These are phyloP conservation scores for Lotmaria passim DNA, from an alignment of 208 protist genomes.

Conservation along the genomic window DNA sequence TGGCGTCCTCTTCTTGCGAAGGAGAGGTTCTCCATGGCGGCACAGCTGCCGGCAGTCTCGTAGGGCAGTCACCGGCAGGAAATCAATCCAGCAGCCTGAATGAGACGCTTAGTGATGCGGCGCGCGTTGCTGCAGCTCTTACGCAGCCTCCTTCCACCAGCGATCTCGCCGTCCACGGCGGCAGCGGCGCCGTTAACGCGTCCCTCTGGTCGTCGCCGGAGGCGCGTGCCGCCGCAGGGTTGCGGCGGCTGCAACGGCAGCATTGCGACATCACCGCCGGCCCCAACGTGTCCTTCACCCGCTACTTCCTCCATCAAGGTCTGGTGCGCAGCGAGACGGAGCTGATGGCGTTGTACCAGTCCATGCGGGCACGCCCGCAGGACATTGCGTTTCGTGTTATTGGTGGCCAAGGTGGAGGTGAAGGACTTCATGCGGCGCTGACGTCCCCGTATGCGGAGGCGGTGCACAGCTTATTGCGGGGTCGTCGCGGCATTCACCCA, in stretches of 20 bases:
- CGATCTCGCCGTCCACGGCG: conserved; percentile 17
- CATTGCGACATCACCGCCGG: conserved; percentile 44
- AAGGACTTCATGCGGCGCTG: too few relatives aligned
- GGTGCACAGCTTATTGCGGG: conserved; percentile 37
- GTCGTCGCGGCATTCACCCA: conserved; percentile 44
- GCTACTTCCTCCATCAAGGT: conserved; percentile 80
- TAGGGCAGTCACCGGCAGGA: too few relatives aligned
- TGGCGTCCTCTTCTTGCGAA: too few relatives aligned
- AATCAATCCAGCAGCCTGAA: too few relatives aligned
- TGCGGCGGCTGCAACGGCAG: conserved; percentile 44
- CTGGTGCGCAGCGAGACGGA: conserved; percentile 70
- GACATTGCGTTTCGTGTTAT: conserved; percentile 64
- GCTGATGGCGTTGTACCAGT: conserved; percentile 61
- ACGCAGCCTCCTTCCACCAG: conserved; percentile 23
- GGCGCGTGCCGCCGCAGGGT: conserved; percentile 25
- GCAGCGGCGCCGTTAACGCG: neutral
- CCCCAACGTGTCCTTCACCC: conserved; percentile 78
- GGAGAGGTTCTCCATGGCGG: neutral
- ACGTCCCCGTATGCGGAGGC: conserved; percentile 33
- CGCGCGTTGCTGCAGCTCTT: conserved; percentile 24
- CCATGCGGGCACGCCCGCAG: conserved; percentile 58
- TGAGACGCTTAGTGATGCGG: conserved; percentile 15
- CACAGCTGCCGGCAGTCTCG: too few relatives aligned
- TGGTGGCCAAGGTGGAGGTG: neutral
- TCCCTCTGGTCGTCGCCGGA: conserved; percentile 27